Evolutionary conservation across 768 basidiomycete genomes (phyloP), one percentile per base, ranked within the genome.

Genomic region (Pluteus cervinus): DNA sequence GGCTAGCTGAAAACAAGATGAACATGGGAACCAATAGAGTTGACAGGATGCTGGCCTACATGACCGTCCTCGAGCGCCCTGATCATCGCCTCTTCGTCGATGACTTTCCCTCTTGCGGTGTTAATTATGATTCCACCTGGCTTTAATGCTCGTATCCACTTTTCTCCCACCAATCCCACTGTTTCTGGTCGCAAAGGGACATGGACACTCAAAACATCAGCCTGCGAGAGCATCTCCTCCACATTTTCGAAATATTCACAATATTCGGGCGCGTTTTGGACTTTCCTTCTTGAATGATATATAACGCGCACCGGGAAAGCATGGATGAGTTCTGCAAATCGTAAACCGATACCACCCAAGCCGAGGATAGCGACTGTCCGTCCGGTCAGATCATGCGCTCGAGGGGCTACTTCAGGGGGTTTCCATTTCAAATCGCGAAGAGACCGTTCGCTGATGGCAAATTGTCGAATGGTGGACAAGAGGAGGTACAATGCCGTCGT

Each of bases 281-380:
- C 72, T 29, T 68, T 75, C 43, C 69, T 69, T 26, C 87, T 68
- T 23, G 69, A 79, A 61, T 89, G 73, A 60, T 94, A 96, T 30
- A 94, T 67, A 38, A 94, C 66, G 36, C 83, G 82, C 92, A 97
- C 92, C 5, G 83, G 86, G 63, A 96, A 88, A 1, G 80, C 79
- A 37, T 78, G 79, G 0, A 69, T 79, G 38, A 89, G 71, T 48
- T 83, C 71, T 0, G 82, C 83, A 22, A 86, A 63, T 17, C 76
- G 79, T 37, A 74, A 52, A 0, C 86, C 85, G 50, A 88, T 88
- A 0, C 87, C 86, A 14, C 86, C 85, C 0, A 86, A 68, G 1
- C 86, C 85, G 8, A 88, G 69, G 43, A 88, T 77, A 1, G 75
- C 84, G 15, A 89, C 61, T 3, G 83, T 84, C 43, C 74, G 75